A percentile compares a stretch with the other conserved stretches of the same genome.
Evolutionary conservation across 1,284 basidiomycete species (phyloP).

Genomic region (Mycena sp.): DNA sequence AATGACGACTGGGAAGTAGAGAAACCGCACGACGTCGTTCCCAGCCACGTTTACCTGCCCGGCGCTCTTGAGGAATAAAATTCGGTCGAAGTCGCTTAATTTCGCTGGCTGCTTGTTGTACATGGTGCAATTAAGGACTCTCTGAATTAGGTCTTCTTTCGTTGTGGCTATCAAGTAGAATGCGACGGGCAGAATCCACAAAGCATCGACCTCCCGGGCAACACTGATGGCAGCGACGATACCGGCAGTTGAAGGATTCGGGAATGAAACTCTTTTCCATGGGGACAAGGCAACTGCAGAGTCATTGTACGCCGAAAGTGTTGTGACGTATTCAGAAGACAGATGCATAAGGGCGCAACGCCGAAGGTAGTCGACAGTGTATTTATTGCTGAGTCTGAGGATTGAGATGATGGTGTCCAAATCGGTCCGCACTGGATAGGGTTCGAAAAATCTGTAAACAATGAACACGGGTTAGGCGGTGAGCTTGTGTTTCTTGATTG

Average conservation of each 20-base stretch:
- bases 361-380: neutral
- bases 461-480: too few species aligned
- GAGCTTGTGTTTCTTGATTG: too few species aligned
- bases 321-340: neutral
- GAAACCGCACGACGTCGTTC: neutral
- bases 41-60: neutral
- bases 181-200: slow-evolving; percentile 14
- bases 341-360: neutral
- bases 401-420: neutral
- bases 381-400: neutral
- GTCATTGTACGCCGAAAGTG: neutral
- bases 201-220: slow-evolving; percentile 13
- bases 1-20: neutral
- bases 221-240: neutral
- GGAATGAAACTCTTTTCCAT: too few species aligned
- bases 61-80: neutral
- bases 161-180: slow-evolving; percentile 3
- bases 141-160: neutral
- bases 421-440: neutral
- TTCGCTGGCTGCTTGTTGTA: neutral
- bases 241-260: too few species aligned
- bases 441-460: neutral
- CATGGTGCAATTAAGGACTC: neutral
- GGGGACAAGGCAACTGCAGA: neutral
- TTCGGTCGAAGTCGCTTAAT: neutral